phyloP scores from a whole-genome alignment of 2,329 filamentous ascomycete genomes.

The Colletotrichum destructivum region DNA sequence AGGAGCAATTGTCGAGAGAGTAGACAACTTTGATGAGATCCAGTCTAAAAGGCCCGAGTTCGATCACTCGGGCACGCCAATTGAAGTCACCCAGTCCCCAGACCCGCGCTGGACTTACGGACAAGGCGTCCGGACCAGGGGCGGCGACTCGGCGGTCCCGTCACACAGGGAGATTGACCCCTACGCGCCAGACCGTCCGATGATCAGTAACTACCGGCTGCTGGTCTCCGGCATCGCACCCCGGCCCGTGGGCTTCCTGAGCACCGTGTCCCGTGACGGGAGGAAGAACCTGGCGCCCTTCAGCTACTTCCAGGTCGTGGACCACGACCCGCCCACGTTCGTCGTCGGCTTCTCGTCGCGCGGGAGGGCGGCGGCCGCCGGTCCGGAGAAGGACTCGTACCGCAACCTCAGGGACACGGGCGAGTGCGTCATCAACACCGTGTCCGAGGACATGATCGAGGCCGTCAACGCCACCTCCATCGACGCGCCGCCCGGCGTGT shows the following conservation, averaged over 20 bases:
- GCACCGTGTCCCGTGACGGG: slow-evolving; percentile 72
- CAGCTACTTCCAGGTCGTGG: slow-evolving; percentile 86
- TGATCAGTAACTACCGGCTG: slow-evolving; percentile 88
- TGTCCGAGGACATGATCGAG: slow-evolving; percentile 87
- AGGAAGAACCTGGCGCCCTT: slow-evolving; percentile 85
- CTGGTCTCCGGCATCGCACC: slow-evolving; percentile 78
- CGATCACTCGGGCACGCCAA: slow-evolving; percentile 59
- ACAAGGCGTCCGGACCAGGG: slow-evolving; percentile 53
- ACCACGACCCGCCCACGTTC: slow-evolving; percentile 90
- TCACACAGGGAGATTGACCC: slow-evolving; percentile 67
- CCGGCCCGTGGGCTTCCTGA: slow-evolving; percentile 69
- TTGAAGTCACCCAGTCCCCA: slow-evolving; percentile 73
- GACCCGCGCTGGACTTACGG: slow-evolving; percentile 77
- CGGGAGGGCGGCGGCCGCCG: slow-evolving; percentile 44
- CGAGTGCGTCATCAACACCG: slow-evolving; percentile 90
- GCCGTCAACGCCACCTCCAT: slow-evolving; percentile 85
- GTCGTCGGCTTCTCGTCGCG: slow-evolving; percentile 67
- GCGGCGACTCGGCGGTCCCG: slow-evolving; percentile 58
- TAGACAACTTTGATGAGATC: slow-evolving; percentile 76
- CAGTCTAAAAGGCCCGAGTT: slow-evolving; percentile 76
- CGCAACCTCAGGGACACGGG: slow-evolving; percentile 78
- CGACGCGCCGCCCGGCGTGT: slow-evolving; percentile 82
- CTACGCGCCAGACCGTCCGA: slow-evolving; percentile 76
- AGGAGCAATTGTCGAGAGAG: not conserved
- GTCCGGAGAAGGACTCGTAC: slow-evolving; percentile 81